A percentile compares a stretch with the other conserved stretches of the same genome.
Evolutionary conservation across 805 yeast genomes (phyloP).

Genomic region (Martiniozyma abietophila): DNA sequence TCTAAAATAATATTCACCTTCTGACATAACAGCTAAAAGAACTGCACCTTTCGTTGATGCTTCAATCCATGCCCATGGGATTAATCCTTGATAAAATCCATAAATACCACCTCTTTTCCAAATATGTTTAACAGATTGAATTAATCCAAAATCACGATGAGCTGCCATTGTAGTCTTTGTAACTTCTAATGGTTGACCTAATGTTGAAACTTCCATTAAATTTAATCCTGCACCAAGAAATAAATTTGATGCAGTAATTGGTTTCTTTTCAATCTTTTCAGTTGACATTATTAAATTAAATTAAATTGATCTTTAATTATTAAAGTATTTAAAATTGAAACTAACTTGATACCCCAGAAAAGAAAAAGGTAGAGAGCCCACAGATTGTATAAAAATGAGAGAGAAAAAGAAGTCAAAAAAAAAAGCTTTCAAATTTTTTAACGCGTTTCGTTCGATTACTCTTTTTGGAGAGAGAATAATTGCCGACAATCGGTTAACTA

Average conservation of each 20-base stretch:
- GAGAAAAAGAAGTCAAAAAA: no score
- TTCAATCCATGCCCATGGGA: slow-evolving; percentile 99
- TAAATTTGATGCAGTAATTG: slow-evolving; percentile 81
- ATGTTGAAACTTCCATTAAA: slow-evolving; percentile 83
- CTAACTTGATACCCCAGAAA: no score
- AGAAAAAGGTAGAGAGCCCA: no score
- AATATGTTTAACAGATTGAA: slow-evolving; percentile 62
- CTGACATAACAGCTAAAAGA: slow-evolving; percentile 82
- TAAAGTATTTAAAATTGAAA: no score
- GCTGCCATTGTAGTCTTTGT: slow-evolving; percentile 98
- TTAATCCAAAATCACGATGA: slow-evolving; percentile 61
- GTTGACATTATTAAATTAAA: slow-evolving; percentile 2
- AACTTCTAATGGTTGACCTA: slow-evolving; percentile 97
- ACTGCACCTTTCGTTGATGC: slow-evolving; percentile 99
- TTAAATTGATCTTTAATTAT: neutral
- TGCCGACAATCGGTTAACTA: no score
- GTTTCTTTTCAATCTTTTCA: slow-evolving; percentile 54
- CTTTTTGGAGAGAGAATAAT: no score
- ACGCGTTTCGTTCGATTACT: no score
- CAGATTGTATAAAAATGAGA: no score
- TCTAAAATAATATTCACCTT: slow-evolving; percentile 74
- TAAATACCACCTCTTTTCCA: slow-evolving; percentile 90
- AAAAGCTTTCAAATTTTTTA: no score
- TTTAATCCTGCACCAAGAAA: slow-evolving; percentile 89
- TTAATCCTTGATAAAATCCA: slow-evolving; percentile 95